These are phyloP conservation scores for Trichomonas gallinae DNA, from an alignment of 208 protist genomes.

Conservation along the genomic window DNA sequence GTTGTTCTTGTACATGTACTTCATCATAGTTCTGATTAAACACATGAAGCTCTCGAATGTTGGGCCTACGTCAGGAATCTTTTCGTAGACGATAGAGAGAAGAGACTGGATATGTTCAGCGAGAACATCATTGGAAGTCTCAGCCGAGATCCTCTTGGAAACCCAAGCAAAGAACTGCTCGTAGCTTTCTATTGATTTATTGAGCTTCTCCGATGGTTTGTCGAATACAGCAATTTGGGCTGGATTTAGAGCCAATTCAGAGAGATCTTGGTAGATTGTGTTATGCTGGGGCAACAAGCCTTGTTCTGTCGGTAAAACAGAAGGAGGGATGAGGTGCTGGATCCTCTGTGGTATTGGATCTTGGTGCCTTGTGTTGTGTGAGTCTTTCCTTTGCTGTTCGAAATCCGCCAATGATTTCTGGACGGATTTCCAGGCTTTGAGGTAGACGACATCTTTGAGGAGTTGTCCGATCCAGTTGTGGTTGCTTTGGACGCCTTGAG, in stretches of 20 bases:
- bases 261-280: not conserved
- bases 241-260: not conserved
- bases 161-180: not conserved
- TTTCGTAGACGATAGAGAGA: not conserved
- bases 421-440: not conserved
- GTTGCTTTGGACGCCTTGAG: not conserved
- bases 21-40: not conserved
- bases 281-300: not conserved
- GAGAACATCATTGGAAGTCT: not conserved
- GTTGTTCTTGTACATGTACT: not conserved
- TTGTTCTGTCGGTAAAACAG: not conserved
- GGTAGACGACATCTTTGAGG: not conserved
- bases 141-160: not conserved
- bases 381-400: not conserved
- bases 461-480: not conserved
- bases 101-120: not conserved
- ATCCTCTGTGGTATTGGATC: not conserved
- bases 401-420: not conserved
- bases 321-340: not conserved
- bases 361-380: not conserved
- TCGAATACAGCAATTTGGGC: not conserved
- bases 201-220: not conserved
- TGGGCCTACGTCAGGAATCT: not conserved
- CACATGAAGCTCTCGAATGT: not conserved
- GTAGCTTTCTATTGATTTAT: not conserved